These are phyloP conservation scores for Globisporangium uncinulatum DNA, from an alignment of 352 stramenopile species.

Conservation along the genomic window DNA sequence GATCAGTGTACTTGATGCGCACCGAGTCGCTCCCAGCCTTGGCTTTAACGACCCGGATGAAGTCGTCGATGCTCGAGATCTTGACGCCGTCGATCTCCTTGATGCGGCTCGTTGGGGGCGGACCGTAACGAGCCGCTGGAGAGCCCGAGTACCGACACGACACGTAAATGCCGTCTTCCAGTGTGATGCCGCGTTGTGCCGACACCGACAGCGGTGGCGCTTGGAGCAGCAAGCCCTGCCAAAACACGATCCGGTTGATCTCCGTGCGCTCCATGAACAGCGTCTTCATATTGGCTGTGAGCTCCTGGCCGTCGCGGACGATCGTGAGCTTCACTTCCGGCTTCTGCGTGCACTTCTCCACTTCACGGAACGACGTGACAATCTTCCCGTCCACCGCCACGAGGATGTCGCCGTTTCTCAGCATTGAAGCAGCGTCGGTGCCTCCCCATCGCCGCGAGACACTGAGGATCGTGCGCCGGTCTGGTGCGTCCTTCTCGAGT, in stretches of 20 bases:
- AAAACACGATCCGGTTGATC: conserved; percentile 90
- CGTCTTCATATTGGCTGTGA: conserved; percentile 67
- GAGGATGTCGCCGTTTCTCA: conserved; percentile 85
- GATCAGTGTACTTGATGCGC: conserved; percentile 88
- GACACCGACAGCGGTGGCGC: conserved; percentile 83
- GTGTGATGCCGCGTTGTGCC: conserved; percentile 72
- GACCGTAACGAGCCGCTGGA: conserved; percentile 83
- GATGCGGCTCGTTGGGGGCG: conserved; percentile 86
- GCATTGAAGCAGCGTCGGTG: conserved; percentile 51
- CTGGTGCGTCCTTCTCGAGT: conserved; percentile 62
- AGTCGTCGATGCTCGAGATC: conserved; percentile 86
- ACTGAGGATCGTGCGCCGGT: conserved; percentile 74
- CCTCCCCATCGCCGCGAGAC: conserved; percentile 74
- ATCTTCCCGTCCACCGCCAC: conserved; percentile 80
- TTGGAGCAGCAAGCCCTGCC: conserved; percentile 88
- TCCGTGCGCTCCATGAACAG: conserved; percentile 78
- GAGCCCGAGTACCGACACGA: conserved; percentile 86
- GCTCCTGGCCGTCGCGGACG: conserved; percentile 74
- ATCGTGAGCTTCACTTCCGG: conserved; percentile 76
- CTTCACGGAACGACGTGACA: conserved; percentile 82
- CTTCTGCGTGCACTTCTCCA: conserved; percentile 79
- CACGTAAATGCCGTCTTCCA: conserved; percentile 83
- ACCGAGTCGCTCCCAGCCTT: conserved; percentile 63
- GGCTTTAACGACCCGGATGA: conserved; percentile 71
- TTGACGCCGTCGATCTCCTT: conserved; percentile 87